Evolutionary conservation across 108 stramenopile species (phyloP), one percentile per base, ranked within the genome.

Genomic region (Nitzschia sp.): DNA sequence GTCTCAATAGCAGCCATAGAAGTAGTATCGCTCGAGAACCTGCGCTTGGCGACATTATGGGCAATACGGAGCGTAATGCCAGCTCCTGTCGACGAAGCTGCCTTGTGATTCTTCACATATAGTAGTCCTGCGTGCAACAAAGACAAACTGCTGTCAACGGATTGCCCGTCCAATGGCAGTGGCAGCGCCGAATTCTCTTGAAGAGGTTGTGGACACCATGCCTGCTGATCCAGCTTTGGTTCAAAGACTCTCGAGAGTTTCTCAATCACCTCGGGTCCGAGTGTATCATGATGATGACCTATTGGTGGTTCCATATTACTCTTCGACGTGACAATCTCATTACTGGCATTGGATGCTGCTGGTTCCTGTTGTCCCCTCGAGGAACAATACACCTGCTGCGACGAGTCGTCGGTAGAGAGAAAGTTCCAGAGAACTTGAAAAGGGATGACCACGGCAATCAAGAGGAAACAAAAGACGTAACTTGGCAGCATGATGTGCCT

Each of bases 1-100:
- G 51, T 15, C 8, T 6, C 6, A 53, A 5, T n/a, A 8, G 23
- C 19, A 6, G 15, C 19, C 8, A n/a, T 53, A 53, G 15, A n/a
- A n/a, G 26, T 27, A 4, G 9, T 58, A 11, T 58, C 57, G 4
- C 29, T 13, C 3, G 54, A 8, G 17, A 18, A 27, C 19, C n/a
- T 28, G 23, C 32, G 32, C 51, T 55, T 51, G 25, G 53, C 62
- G 15, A 32, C 26, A 38, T 68, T 57, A 25, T 59, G 57, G 1
- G 68, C 75, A 54, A 76, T 67, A 18, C 57, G 67, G 0, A 64
- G 23, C 0, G 63, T 64, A 45, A 76, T 51, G 3, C 75, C 75
- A 2, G 55, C 75, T 15, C 46, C 53, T 6, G 68, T 76, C 49
- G 68, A 46, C 2, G 75, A 76, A 2, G 66, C 67, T 2, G 75